These are phyloP conservation scores for Tirmania nivea DNA, from an alignment of 495 filamentous ascomycete genomes.

Conservation along the genomic window DNA sequence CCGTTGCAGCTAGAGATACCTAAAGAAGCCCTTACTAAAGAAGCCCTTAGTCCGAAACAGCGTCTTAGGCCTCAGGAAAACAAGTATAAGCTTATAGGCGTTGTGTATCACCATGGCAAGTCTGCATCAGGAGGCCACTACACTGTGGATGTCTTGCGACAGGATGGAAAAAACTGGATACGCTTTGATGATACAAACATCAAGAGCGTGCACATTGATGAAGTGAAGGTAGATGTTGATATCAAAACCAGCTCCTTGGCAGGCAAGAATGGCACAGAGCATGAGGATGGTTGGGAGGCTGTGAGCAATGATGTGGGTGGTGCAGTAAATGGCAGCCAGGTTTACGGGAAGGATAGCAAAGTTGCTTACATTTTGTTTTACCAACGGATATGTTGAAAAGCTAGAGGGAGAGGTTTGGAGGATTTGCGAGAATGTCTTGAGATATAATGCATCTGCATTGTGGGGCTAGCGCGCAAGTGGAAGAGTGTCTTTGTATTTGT, in stretches of 20 bases:
- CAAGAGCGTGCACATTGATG: constrained; percentile 61
- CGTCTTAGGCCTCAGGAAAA: constrained; percentile 41
- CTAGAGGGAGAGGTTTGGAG: no score
- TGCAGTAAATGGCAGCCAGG: constrained; percentile 43
- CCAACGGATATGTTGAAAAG: constrained; percentile 37
- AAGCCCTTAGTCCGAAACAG: constrained; percentile 62
- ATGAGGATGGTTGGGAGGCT: constrained; percentile 57
- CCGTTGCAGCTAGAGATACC: constrained; percentile 88
- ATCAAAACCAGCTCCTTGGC: constrained; percentile 34
- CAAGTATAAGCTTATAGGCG: constrained; percentile 67
- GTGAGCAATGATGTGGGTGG: constrained; percentile 40
- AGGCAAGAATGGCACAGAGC: constrained; percentile 30
- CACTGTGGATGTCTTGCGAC: constrained; percentile 83
- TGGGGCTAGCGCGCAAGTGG: no score
- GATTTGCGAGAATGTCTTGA: no score
- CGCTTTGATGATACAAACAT: constrained; percentile 87
- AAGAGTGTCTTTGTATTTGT: no score
- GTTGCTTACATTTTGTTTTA: constrained; percentile 95
- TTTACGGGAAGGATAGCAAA: constrained; percentile 71
- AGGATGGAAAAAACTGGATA: constrained; percentile 88
- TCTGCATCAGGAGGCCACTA: constrained; percentile 90
- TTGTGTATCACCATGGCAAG: constrained; percentile 94
- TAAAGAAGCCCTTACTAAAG: constrained; percentile 73
- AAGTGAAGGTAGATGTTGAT: constrained; percentile 70
- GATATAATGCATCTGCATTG: no score